phyloP scores from a whole-genome alignment of 2,329 filamentous ascomycete genomes.

The Parascedosporium putredinis region DNA sequence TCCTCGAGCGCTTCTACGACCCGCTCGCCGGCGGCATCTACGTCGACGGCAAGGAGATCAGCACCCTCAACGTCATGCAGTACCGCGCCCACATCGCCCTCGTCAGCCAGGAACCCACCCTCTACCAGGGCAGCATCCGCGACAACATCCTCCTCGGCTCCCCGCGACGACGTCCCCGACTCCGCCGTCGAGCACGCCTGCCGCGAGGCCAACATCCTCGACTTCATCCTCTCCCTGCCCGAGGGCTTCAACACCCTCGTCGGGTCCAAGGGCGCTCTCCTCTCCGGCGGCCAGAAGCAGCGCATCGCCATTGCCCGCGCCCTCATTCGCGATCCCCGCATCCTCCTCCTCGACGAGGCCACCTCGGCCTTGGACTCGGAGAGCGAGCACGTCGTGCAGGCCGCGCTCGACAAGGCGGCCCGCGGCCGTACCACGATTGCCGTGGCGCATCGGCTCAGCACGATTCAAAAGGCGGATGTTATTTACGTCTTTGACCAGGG shows the following conservation, averaged over 20 bases:
- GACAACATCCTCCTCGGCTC: slow-evolving; percentile 84
- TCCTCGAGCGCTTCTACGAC: slow-evolving; percentile 92
- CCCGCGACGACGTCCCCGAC: slow-evolving; percentile 56
- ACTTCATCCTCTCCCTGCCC: slow-evolving; percentile 77
- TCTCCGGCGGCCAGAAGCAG: slow-evolving; percentile 90
- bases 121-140: slow-evolving; percentile 85
- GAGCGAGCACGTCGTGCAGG: slow-evolving; percentile 71
- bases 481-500: slow-evolving; percentile 97
- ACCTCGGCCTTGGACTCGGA: slow-evolving; percentile 68
- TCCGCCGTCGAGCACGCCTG: slow-evolving; percentile 67
- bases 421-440: slow-evolving; percentile 85
- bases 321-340: slow-evolving; percentile 79
- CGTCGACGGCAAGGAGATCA: slow-evolving; percentile 76
- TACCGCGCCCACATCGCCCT: slow-evolving; percentile 79
- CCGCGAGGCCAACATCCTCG: slow-evolving; percentile 84
- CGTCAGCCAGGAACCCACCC: slow-evolving; percentile 85
- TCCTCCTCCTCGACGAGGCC: slow-evolving; percentile 75
- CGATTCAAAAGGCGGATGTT: slow-evolving; percentile 87
- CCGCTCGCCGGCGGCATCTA: slow-evolving; percentile 70
- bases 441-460: slow-evolving; percentile 83
- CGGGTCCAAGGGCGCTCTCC: slow-evolving; percentile 73
- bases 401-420: slow-evolving; percentile 69
- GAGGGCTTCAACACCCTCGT: slow-evolving; percentile 81
- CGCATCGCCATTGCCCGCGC: slow-evolving; percentile 89
- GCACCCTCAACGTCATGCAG: slow-evolving; percentile 68